phyloP scores from a whole-genome alignment of 148 eudicot species.

The Spergularia marina region DNA sequence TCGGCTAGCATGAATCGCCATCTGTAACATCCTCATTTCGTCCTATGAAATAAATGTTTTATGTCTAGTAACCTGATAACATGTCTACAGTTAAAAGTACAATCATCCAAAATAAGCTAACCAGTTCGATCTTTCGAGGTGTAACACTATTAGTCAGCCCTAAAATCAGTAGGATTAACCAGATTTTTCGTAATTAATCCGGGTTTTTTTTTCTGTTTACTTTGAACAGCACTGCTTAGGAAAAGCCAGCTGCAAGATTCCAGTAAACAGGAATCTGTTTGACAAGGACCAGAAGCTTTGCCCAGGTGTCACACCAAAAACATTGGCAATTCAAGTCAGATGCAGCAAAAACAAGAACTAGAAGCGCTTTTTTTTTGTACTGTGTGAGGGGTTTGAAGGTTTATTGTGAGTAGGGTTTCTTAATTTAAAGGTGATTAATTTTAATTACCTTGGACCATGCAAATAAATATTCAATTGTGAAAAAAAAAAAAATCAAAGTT shows the following conservation, averaged over 20 bases:
- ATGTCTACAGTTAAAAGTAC: no score
- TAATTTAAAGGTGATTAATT: not conserved
- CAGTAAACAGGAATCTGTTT: constrained; percentile 44
- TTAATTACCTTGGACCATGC: not conserved
- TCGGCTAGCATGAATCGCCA: no score
- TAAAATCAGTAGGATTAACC: no score
- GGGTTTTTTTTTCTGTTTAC: not conserved
- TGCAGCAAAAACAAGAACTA: constrained; percentile 41
- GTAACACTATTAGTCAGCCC: no score
- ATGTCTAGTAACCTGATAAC: no score
- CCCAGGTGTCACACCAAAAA: constrained; percentile 39
- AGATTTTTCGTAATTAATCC: not conserved
- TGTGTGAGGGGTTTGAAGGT: constrained; percentile 17
- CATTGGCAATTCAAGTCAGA: constrained; percentile 59
- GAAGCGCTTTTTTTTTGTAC: not conserved
- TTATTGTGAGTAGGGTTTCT: not conserved
- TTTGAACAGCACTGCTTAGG: constrained; percentile 55
- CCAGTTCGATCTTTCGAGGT: no score
- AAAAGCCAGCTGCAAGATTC: constrained; percentile 44
- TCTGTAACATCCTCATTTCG: no score
- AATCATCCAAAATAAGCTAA: no score
- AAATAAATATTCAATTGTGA: not conserved
- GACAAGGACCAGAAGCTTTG: constrained; percentile 39
- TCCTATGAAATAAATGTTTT: no score
- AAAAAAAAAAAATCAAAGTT: constrained; percentile 3